Evolutionary conservation across 1,139 yeast genomes (phyloP), one percentile per base, ranked within the genome.

Genomic region (Yamadazyma mexicana): DNA sequence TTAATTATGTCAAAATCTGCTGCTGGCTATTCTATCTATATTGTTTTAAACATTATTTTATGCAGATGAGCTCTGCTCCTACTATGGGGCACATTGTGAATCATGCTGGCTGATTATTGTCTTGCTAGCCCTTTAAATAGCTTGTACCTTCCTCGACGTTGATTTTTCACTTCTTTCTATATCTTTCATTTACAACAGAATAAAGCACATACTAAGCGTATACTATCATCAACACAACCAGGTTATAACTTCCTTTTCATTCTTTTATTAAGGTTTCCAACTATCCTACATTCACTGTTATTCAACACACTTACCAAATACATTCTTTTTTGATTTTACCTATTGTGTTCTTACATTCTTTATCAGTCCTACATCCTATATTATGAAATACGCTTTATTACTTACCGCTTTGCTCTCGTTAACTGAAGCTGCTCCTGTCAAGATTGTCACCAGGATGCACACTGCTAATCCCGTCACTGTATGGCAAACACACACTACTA

Each of bases 391-490:
- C 14, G 12, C 49, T 20, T 31, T 54, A 26, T 28, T 54, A 24
- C 35, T 53, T 39, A 44, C 54, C 26, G 44, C 53, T 20, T 47
- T 61, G 29, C 46, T 58, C 36, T 54, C 63, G 5, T 35, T 52
- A 27, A 52, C 64, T 10, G 52, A 52, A 25, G 67, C 67, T 6
- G 58, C 65, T 32, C 67, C 67, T 5, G 47, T 51, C 6, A 44
- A 40, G 32, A 34, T 58, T 22, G 51, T 62, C 37, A 64, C 69
- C 20, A 47, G 60, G 33, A 44, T 45, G 8, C 64, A 59, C 36
- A 61, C 68, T 20, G 69, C 70, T 9, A 54, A 60, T 3, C 54
- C 68, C 9, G 61, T 59, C 12, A 64, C 69, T 17, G 49, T 53
- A n/a, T 56, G 58, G 49, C 23, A 43, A 17, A 50, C 54, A 6